phyloP scores from a whole-genome alignment of 2,329 filamentous ascomycete species.

The Lachnellula cervina region DNA sequence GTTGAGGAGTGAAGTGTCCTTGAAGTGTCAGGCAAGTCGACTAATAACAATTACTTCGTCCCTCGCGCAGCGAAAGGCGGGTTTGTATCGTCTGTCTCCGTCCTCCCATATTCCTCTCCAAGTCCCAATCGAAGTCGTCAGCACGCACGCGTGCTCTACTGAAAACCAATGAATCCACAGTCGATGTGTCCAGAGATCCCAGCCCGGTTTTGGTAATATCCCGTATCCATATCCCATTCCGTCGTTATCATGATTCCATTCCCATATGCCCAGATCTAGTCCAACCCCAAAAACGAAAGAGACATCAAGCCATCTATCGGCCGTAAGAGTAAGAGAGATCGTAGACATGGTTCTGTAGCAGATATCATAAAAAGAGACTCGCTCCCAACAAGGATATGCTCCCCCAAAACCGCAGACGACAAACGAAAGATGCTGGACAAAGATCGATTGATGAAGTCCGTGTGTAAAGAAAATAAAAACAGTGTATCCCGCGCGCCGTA shows the following conservation, averaged over 20 bases:
- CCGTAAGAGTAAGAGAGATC: constrained; percentile 9
- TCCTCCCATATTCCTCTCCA: constrained; percentile 2
- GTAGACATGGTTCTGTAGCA: constrained; percentile 5
- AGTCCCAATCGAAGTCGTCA: constrained; percentile 20
- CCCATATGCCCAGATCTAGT: constrained; percentile 8
- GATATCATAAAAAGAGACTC: constrained; percentile 17
- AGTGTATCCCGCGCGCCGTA: constrained; percentile 38
- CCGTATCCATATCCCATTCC: constrained; percentile 10
- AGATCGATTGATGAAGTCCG: constrained; percentile 17
- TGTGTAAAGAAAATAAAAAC: constrained; percentile 22
- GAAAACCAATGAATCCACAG: constrained; percentile 7
- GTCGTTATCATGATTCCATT: constrained; percentile 11
- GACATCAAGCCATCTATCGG: constrained; percentile 28
- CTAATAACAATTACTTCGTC: constrained; percentile 1
- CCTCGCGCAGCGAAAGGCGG: constrained; percentile 19
- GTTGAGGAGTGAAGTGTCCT: constrained; percentile 3
- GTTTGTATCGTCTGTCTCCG: constrained; percentile 12
- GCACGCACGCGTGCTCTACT: constrained; percentile 27
- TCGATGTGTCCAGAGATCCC: constrained; percentile 15
- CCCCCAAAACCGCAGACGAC: constrained; percentile 23
- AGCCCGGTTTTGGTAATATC: constrained; percentile 14
- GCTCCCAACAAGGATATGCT: constrained; percentile 17
- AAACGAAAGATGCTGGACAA: constrained; percentile 25
- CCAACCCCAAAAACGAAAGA: constrained; percentile 20
- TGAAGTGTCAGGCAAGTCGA: constrained; percentile 10